Evolutionary conservation across 1,139 yeast genomes (phyloP), one percentile per base, ranked within the genome.

Genomic region (Entelexis paramagnoliae): DNA sequence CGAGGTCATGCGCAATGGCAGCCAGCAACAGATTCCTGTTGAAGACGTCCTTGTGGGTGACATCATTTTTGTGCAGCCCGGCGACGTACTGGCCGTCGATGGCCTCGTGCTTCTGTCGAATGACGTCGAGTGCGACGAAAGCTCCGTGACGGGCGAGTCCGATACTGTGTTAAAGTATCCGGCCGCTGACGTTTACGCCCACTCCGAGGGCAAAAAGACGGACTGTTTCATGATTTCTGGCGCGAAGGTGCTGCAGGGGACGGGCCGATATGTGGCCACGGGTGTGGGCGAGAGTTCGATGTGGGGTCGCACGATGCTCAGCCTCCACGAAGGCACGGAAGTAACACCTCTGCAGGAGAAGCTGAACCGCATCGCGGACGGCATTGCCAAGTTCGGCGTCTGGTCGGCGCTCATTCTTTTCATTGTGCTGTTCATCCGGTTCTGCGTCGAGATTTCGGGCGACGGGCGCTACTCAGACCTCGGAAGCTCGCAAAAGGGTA

Each of bases 21-120:
- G 73, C 51, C 87, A 86, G 59, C 72, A 71, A 49, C 76, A 80
- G 60, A 72, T 88, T 22, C 80, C 91, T 7, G 81, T 91, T 53
- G 81, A 77, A 62, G 87, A 86, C 57, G 68, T 91, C 49, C 64
- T 83, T 48, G 96, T 86, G 17, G 99, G 99, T 44, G 99, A 91
- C 65, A 61, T 91, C 8, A 70, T 89, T 41, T 72, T 75, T 52
- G 69, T 91, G 49, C 95, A 88, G 66, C 94, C 98, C 4, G 99
- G 99, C 56, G 98, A 93, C 63, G 80, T 91, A 53, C 72, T 91
- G 2, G 95, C 98, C 0, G 93, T 91, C 1, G 99, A 91, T 67
- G 80, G 87, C 40, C 71, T 91, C 13, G 67, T 91, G 55, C 70
- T 87, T n/a, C 68, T 71, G 20, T 96, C 97, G 14, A 66, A 66